A percentile compares a stretch with the other conserved stretches of the same genome.
These are phyloP conservation scores for Ogataea trehalophila DNA, from an alignment of 805 yeast species.

Conservation along the genomic window DNA sequence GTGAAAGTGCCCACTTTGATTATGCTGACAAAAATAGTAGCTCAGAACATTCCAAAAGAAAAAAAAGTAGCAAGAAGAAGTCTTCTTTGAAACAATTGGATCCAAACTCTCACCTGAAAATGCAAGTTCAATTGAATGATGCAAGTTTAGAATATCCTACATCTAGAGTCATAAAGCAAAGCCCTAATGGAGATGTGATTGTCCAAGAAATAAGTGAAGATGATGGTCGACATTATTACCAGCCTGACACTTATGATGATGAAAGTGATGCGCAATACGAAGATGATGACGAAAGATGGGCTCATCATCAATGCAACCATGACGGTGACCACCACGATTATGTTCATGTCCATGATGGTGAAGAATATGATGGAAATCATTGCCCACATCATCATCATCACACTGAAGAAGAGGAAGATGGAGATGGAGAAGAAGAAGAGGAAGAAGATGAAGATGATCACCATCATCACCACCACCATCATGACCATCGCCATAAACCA, in stretches of 20 bases:
- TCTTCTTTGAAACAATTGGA: slow-evolving; percentile 4
- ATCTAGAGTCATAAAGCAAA: slow-evolving; percentile 65
- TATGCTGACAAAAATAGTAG: slow-evolving; percentile 10
- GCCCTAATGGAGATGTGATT: slow-evolving; percentile 66
- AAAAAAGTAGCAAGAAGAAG: slow-evolving; percentile 15
- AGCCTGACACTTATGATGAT: slow-evolving; percentile 7
- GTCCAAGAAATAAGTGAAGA: slow-evolving; percentile 47
- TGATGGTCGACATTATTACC: slow-evolving; percentile 4
- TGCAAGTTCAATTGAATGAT: slow-evolving; percentile 45
- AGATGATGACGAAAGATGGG: slow-evolving; percentile 1
- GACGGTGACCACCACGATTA: slow-evolving; percentile 6
- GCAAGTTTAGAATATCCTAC: slow-evolving; percentile 64
- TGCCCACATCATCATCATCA: slow-evolving; percentile 9
- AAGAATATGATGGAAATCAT: slow-evolving; percentile 7
- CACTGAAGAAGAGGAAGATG: slow-evolving; percentile 3
- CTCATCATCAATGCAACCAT: slow-evolving; percentile 14
- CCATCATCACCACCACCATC: slow-evolving; percentile 13
- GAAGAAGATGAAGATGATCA: slow-evolving; percentile 10
- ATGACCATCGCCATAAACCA: slow-evolving; percentile 2
- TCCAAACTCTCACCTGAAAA: slow-evolving; percentile 4
- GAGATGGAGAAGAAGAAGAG: slow-evolving; percentile 11
- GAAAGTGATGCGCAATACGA: slow-evolving; percentile 13
- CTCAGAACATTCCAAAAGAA: slow-evolving; percentile 4
- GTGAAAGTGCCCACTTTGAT: slow-evolving; percentile 29
- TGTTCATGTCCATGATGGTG: slow-evolving; percentile 6